Evolutionary conservation across 306 rosid species (phyloP).

Genomic region (Cucurbita ficifolia): DNA sequence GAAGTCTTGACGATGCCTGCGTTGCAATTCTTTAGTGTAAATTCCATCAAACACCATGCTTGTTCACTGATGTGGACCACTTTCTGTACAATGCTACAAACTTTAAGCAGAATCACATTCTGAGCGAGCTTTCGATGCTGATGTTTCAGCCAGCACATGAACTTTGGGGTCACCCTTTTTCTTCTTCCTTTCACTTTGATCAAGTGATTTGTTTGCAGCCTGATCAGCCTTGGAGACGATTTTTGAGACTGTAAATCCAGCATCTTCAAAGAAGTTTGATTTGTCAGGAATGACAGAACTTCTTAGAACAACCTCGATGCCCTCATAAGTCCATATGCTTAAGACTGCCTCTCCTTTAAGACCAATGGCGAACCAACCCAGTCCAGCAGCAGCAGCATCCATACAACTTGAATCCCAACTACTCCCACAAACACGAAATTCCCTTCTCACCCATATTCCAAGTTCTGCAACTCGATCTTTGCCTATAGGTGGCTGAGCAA

Average conservation of each 20-base stretch:
- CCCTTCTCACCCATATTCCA: slow-evolving; percentile 65
- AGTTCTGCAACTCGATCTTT: slow-evolving; percentile 54
- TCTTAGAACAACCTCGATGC: slow-evolving; percentile 56
- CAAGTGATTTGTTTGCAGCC: slow-evolving; percentile 26
- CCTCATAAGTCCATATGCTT: slow-evolving; percentile 79
- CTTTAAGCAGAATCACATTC: neutral
- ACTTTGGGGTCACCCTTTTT: slow-evolving; percentile 18
- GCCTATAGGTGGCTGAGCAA: slow-evolving; percentile 78
- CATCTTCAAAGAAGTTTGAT: slow-evolving; percentile 49
- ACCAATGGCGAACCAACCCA: slow-evolving; percentile 91
- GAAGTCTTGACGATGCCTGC: neutral
- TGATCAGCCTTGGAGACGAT: slow-evolving; percentile 70
- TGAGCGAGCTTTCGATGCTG: neutral
- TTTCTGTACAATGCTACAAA: neutral
- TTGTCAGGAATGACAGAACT: slow-evolving; percentile 55
- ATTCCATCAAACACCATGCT: neutral
- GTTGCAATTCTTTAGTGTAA: neutral
- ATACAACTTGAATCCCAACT: slow-evolving; percentile 89
- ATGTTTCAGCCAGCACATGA: slow-evolving; percentile 8
- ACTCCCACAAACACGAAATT: slow-evolving; percentile 44
- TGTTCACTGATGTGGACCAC: neutral
- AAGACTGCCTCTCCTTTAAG: slow-evolving; percentile 71
- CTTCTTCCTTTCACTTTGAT: slow-evolving; percentile 25
- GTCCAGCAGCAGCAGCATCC: slow-evolving; percentile 72
- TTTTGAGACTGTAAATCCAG: slow-evolving; percentile 77